Percentiles rank a stretch among this genome's conserved stretches.
These are phyloP conservation scores for Hibiscus trionum DNA, from an alignment of 345 rosid species.

Conservation along the genomic window DNA sequence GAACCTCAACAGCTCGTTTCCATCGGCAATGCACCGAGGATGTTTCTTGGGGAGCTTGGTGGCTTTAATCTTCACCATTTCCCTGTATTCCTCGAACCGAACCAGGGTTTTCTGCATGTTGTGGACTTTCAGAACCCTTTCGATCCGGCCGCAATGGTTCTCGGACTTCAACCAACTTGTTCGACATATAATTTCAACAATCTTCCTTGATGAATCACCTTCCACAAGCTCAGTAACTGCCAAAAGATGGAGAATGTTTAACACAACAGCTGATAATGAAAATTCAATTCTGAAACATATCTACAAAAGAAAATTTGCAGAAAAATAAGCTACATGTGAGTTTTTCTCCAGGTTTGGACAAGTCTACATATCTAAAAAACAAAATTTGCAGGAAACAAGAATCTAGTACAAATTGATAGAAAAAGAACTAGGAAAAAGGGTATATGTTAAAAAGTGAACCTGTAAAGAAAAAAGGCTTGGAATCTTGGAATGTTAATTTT, in stretches of 20 bases:
- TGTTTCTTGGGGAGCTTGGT: constrained; percentile 85
- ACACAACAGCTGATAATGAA: constrained; percentile 6
- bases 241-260: constrained; percentile 10
- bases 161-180: constrained; percentile 91
- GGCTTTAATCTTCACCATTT: constrained; percentile 76
- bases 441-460: background rate
- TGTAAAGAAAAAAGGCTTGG: background rate
- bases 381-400: background rate
- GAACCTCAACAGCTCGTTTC: constrained; percentile 91
- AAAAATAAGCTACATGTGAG: background rate
- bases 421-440: background rate
- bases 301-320: background rate
- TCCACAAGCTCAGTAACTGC: constrained; percentile 92
- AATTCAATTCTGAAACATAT: background rate
- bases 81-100: constrained; percentile 86
- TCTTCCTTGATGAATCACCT: constrained; percentile 95
- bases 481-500: background rate
- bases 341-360: no score
- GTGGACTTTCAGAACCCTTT: constrained; percentile 87
- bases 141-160: constrained; percentile 75
- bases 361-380: background rate
- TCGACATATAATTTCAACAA: constrained; percentile 90
- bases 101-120: constrained; percentile 92
- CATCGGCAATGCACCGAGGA: constrained; percentile 91
- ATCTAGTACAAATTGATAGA: background rate